Conservation (phyloP, 1,284 basidiomycete genomes). For the Papiliotrema laurentii region DNA sequence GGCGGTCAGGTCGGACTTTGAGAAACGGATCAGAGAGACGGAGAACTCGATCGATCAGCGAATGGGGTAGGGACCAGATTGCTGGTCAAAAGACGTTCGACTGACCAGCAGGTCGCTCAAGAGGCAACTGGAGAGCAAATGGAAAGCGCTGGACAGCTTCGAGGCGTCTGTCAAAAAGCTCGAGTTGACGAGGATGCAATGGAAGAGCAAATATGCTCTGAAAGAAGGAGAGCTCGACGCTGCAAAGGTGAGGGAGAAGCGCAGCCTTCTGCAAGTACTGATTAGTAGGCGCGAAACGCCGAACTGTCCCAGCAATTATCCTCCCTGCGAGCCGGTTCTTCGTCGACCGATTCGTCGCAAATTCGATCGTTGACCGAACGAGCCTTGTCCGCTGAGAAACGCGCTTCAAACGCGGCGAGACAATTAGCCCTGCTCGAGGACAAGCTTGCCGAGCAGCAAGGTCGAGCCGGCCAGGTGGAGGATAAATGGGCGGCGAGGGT, state of each 20-base stretch:
- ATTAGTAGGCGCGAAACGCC: constrained; percentile 61
- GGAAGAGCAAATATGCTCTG: constrained; percentile 73
- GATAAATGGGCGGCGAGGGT: constrained; percentile 88
- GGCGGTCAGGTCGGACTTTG: constrained; percentile 78
- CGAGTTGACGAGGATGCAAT: constrained; percentile 74
- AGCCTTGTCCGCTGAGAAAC: constrained; percentile 73
- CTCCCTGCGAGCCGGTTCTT: constrained; percentile 61
- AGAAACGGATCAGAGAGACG: constrained; percentile 75
- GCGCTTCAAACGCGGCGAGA: constrained; percentile 72
- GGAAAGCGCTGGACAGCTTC: constrained; percentile 91
- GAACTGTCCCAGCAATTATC: constrained; percentile 73
- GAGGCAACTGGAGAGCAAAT: constrained; percentile 79
- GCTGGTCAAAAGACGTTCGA: not conserved
- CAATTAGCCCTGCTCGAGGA: constrained; percentile 78
- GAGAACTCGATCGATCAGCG: constrained; percentile 54
- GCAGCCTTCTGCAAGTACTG: not conserved
- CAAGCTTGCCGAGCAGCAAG: constrained; percentile 66
- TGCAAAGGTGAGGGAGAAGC: constrained; percentile 58
- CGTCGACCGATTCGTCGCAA: constrained; percentile 45
- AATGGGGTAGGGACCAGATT: constrained; percentile 43
- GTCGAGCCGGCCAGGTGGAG: constrained; percentile 66
- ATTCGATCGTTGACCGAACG: constrained; percentile 65
- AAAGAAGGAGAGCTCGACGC: constrained; percentile 89
- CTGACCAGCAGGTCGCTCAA: constrained; percentile 59
- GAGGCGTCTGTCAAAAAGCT: constrained; percentile 81